Conservation (phyloP, 306 rosid species). For the Cyamopsis tetragonoloba region DNA sequence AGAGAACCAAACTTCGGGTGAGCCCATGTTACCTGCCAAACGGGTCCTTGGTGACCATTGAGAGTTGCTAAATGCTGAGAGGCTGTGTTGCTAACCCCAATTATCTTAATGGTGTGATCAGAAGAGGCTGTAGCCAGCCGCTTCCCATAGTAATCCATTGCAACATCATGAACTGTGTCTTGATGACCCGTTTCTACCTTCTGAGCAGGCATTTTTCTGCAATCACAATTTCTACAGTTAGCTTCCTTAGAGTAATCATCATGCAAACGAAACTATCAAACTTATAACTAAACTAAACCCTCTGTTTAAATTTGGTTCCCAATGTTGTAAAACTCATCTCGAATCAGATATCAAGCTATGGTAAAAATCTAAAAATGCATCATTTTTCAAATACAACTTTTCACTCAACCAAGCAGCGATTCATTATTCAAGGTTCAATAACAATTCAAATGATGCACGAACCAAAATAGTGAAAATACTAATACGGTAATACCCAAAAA, state of each 20-base stretch:
- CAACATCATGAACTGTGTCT: conserved; percentile 61
- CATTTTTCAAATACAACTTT: background rate
- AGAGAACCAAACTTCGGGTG: conserved; percentile 68
- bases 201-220: conserved; percentile 54
- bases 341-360: background rate
- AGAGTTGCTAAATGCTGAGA: conserved; percentile 69
- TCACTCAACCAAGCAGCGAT: background rate
- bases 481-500: background rate
- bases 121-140: conserved; percentile 72
- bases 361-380: background rate
- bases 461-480: background rate
- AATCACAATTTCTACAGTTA: background rate
- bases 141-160: conserved; percentile 74
- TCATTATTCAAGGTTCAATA: background rate
- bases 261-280: background rate
- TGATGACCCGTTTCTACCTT: conserved; percentile 77
- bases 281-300: background rate
- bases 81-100: conserved; percentile 53
- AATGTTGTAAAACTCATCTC: background rate
- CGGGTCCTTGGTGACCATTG: conserved; percentile 68
- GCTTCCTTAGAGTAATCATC: background rate
- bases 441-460: background rate
- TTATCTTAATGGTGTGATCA: conserved; percentile 62
- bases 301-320: background rate
- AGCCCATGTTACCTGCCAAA: conserved; percentile 79